Evolutionary conservation across 306 rosid species (phyloP).

Genomic region (Dalbergia oliveri): DNA sequence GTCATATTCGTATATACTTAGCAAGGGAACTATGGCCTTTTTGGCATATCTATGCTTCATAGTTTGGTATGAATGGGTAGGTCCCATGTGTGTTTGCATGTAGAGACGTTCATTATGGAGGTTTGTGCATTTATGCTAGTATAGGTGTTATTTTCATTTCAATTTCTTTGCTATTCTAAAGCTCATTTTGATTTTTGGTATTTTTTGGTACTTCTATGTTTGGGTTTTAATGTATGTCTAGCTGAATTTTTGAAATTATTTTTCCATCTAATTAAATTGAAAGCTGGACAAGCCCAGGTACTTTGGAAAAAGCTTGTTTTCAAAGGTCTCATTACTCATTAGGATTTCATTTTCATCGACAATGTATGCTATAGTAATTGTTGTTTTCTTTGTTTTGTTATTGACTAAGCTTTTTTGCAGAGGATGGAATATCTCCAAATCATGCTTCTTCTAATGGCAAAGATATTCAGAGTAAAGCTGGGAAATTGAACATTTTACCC

Average conservation of each 20-base stretch:
- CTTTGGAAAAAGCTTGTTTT: constrained; percentile 25
- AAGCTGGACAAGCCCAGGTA: constrained; percentile 1
- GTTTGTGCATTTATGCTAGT: constrained; percentile 9
- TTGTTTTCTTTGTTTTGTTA: constrained; percentile 25
- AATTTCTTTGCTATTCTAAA: neutral
- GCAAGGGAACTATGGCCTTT: neutral
- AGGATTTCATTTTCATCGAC: constrained; percentile 24
- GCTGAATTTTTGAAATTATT: constrained; percentile 27
- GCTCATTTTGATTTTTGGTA: neutral
- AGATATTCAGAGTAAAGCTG: constrained; percentile 72
- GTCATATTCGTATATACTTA: neutral
- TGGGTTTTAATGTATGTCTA: constrained; percentile 8
- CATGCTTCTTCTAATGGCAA: constrained; percentile 60
- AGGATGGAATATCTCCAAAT: constrained; percentile 64
- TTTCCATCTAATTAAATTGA: constrained; percentile 21
- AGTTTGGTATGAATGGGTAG: neutral
- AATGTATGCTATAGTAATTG: constrained; percentile 4
- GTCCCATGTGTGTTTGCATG: neutral
- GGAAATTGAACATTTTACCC: constrained; percentile 61
- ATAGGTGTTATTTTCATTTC: neutral
- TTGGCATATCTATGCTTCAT: constrained; percentile 1
- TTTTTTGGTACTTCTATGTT: too few species aligned
- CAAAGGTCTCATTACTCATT: constrained; percentile 8
- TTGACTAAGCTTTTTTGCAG: constrained; percentile 57
- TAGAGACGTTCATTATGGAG: neutral